phyloP scores from a whole-genome alignment of 495 filamentous ascomycete genomes.

The Podospora pseudopauciseta region DNA sequence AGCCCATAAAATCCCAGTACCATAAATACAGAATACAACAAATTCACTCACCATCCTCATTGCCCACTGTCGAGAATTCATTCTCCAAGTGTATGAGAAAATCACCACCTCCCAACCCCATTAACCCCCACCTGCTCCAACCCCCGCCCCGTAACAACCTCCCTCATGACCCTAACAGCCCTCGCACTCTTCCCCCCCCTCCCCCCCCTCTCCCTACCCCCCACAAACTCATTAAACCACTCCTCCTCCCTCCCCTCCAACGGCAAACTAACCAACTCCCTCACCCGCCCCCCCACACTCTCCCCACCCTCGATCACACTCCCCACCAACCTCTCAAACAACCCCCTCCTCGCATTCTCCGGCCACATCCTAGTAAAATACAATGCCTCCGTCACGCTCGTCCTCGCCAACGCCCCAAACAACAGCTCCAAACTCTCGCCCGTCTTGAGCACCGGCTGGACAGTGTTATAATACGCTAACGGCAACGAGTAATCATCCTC shows the following conservation, averaged over 20 bases:
- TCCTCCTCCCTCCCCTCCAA: constrained; percentile 63
- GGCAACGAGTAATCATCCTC: constrained; percentile 60
- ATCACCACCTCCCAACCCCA: constrained; percentile 6
- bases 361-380: constrained; percentile 65
- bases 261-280: constrained; percentile 68
- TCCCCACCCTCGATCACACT: constrained; percentile 53
- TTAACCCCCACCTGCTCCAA: constrained; percentile 10
- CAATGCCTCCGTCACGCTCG: constrained; percentile 67
- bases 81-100: not conserved
- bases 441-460: constrained; percentile 60
- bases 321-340: constrained; percentile 65
- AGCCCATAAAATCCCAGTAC: not conserved
- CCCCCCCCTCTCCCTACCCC: constrained; percentile 51
- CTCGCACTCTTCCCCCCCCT: constrained; percentile 57
- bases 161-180: constrained; percentile 68
- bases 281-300: constrained; percentile 46
- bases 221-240: constrained; percentile 67
- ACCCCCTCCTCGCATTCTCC: constrained; percentile 50
- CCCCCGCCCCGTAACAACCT: constrained; percentile 39
- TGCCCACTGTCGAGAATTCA: not conserved
- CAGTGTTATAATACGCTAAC: constrained; percentile 72
- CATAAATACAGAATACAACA: not conserved
- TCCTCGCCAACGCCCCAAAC: constrained; percentile 63
- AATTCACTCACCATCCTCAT: not conserved
- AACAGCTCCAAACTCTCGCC: constrained; percentile 57